These are phyloP conservation scores for Colletotrichum tropicicola DNA, from an alignment of 2,329 filamentous ascomycete species.

Conservation along the genomic window DNA sequence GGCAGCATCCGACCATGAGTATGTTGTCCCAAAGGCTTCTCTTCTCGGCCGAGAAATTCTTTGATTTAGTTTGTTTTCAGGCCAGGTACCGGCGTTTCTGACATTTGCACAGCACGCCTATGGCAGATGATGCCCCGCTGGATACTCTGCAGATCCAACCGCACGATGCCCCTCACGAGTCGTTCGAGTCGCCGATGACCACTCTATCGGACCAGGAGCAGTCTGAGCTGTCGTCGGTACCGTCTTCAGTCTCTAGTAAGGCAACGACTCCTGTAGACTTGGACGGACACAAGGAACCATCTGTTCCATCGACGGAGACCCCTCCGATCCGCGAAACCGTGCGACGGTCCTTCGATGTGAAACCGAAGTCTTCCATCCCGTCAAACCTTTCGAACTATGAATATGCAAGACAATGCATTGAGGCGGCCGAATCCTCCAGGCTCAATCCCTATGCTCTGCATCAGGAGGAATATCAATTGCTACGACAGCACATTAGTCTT, in stretches of 20 bases:
- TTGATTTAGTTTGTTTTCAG: not conserved
- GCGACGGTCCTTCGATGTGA: conserved; percentile 63
- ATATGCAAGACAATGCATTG: conserved; percentile 91
- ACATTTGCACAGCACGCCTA: conserved; percentile 3
- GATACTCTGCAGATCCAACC: conserved; percentile 7
- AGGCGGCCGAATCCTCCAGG: conserved; percentile 87
- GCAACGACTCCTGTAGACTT: conserved; percentile 67
- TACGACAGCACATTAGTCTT: conserved; percentile 84
- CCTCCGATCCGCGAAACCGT: conserved; percentile 34
- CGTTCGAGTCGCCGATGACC: conserved; percentile 63
- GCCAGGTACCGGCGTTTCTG: not conserved
- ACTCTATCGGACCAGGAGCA: conserved; percentile 62
- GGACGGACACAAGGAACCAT: conserved; percentile 35
- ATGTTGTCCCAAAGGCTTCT: conserved; percentile 3
- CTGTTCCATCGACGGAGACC: conserved; percentile 31
- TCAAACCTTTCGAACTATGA: conserved; percentile 74
- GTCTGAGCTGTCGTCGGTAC: conserved; percentile 64
- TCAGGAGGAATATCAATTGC: conserved; percentile 80
- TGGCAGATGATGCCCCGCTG: conserved; percentile 5
- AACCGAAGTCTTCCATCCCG: conserved; percentile 86
- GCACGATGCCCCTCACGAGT: conserved; percentile 41
- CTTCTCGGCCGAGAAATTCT: not conserved
- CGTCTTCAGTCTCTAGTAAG: conserved; percentile 68
- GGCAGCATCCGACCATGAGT: conserved; percentile 17
- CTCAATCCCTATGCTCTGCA: conserved; percentile 91